Percentiles rank a stretch among this genome's conserved stretches.
Evolutionary conservation across 306 rosid genomes (phyloP).

Genomic region (Leucaena leucocephala): DNA sequence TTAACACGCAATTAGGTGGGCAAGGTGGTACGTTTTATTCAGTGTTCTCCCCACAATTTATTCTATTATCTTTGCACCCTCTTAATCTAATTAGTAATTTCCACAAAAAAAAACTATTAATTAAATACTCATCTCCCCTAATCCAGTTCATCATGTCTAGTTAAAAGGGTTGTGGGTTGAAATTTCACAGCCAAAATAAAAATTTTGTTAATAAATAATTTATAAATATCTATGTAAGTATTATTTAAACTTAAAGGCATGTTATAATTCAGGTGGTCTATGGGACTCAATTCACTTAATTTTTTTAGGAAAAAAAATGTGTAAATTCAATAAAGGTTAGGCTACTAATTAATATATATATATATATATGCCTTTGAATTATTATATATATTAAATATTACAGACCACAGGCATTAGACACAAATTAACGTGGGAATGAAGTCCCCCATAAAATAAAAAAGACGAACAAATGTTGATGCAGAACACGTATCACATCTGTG

Average conservation of each 20-base stretch:
- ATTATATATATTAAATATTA: not conserved
- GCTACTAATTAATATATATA: too few species aligned
- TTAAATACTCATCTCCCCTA: not conserved
- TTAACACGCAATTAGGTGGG: conserved; percentile 32
- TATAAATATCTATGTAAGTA: too few species aligned
- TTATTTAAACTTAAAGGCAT: too few species aligned
- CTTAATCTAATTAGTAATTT: conserved; percentile 7
- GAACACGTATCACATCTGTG: conserved; percentile 27
- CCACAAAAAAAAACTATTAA: not conserved
- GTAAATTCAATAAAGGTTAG: too few species aligned
- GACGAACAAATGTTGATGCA: not conserved
- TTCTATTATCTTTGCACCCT: conserved; percentile 13
- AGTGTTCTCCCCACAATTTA: not conserved
- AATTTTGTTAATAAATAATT: too few species aligned
- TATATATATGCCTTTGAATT: too few species aligned
- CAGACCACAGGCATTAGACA: not conserved
- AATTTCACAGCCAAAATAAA: too few species aligned
- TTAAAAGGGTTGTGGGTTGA: too few species aligned
- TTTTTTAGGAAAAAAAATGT: too few species aligned
- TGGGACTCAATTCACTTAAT: too few species aligned
- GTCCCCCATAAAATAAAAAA: conserved; percentile 34
- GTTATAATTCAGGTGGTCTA: too few species aligned
- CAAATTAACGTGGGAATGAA: conserved; percentile 72
- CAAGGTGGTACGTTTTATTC: conserved; percentile 47
- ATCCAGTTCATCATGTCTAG: not conserved